These are phyloP conservation scores for Penicillium concentricum DNA, from an alignment of 2,329 filamentous ascomycete genomes.

Conservation along the genomic window DNA sequence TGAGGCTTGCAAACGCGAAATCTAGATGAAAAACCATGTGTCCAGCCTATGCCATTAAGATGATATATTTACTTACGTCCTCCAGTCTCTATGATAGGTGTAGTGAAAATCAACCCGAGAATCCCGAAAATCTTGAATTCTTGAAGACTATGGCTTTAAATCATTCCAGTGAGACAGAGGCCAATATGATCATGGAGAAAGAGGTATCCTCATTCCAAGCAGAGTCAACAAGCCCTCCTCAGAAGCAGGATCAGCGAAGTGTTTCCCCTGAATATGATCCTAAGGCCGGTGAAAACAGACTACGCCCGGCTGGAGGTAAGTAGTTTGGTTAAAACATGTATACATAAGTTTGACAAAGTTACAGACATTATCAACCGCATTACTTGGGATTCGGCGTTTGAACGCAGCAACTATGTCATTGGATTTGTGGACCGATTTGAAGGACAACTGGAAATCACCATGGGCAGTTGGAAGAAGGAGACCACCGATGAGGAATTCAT, in stretches of 20 bases:
- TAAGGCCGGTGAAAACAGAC: constrained; percentile 16
- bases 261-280: constrained; percentile 1
- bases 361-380: constrained; percentile 50
- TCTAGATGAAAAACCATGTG: background rate
- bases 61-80: background rate
- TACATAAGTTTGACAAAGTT: background rate
- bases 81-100: no score
- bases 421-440: constrained; percentile 56
- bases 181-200: background rate
- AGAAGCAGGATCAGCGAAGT: background rate
- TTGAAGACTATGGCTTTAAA: background rate
- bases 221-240: no score
- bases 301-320: constrained; percentile 20
- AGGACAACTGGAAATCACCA: constrained; percentile 48
- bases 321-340: background rate
- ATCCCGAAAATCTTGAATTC: no score
- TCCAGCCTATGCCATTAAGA: background rate
- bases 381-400: constrained; percentile 50
- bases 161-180: background rate
- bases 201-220: background rate
- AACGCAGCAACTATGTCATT: constrained; percentile 49
- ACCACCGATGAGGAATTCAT: constrained; percentile 58
- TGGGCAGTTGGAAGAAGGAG: constrained; percentile 54
- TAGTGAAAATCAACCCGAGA: background rate
- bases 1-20: background rate